phyloP scores from a whole-genome alignment of 1,139 yeast genomes.

The Geotrichum carabidarum region DNA sequence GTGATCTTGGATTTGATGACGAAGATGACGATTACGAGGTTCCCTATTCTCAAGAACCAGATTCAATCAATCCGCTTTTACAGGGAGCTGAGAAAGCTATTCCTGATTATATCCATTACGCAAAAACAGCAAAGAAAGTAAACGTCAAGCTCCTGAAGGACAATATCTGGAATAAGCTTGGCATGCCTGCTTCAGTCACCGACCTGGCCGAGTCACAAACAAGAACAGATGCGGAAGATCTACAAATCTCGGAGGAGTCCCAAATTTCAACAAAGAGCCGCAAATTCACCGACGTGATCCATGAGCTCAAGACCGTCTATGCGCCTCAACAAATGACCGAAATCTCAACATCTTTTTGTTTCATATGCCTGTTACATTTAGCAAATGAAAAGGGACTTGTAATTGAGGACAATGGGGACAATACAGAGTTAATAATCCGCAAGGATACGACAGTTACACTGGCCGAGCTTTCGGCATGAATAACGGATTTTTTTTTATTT shows the following conservation, averaged over 20 bases:
- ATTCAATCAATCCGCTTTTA: not conserved
- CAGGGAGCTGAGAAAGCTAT: slow-evolving; percentile 32
- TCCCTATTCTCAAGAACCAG: slow-evolving; percentile 3
- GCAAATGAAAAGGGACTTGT: slow-evolving; percentile 83
- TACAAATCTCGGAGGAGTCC: not conserved
- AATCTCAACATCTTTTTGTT: slow-evolving; percentile 80
- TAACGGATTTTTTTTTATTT: not conserved
- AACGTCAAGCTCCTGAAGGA: slow-evolving; percentile 76
- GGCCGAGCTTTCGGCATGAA: slow-evolving; percentile 19
- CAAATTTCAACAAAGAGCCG: slow-evolving; percentile 22
- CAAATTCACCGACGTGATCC: slow-evolving; percentile 47
- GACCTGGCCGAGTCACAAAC: not conserved
- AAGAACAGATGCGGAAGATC: not conserved
- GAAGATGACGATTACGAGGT: slow-evolving; percentile 23
- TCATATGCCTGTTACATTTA: slow-evolving; percentile 75
- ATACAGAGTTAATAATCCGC: slow-evolving; percentile 52
- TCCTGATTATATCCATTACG: slow-evolving; percentile 65
- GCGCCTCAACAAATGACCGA: slow-evolving; percentile 44
- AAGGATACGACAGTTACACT: slow-evolving; percentile 27
- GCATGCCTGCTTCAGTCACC: slow-evolving; percentile 16
- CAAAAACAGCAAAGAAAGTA: slow-evolving; percentile 78
- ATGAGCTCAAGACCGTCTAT: slow-evolving; percentile 36
- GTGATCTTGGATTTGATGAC: slow-evolving; percentile 24
- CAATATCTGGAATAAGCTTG: slow-evolving; percentile 65
- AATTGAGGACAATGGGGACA: slow-evolving; percentile 52